A percentile compares a stretch with the other conserved stretches of the same genome.
Conservation (phyloP, 257 asterid genomes). For the Lithospermum erythrorhizon region DNA sequence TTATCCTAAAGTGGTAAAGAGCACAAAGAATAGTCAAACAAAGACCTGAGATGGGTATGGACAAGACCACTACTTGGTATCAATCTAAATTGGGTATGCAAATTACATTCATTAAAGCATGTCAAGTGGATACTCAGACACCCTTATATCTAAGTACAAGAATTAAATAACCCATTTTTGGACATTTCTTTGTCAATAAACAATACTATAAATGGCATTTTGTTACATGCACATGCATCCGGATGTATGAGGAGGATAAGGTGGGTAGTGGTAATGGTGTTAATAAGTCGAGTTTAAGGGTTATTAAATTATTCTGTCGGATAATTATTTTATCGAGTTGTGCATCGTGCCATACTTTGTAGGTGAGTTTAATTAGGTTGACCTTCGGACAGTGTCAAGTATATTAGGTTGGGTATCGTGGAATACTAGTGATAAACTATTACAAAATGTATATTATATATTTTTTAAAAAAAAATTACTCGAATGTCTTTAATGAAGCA, state of each 20-base stretch:
- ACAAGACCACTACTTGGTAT: not conserved
- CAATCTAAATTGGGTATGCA: slow-evolving; percentile 13
- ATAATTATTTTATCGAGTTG: too few species aligned
- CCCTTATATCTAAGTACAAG: slow-evolving; percentile 1
- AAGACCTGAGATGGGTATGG: slow-evolving; percentile 16
- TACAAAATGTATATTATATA: too few species aligned
- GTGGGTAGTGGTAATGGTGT: too few species aligned
- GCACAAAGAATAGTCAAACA: slow-evolving; percentile 7
- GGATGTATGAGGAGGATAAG: slow-evolving; percentile 29
- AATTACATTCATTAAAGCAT: slow-evolving; percentile 17
- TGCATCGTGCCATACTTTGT: too few species aligned
- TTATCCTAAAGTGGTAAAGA: slow-evolving; percentile 16
- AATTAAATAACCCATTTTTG: slow-evolving; percentile 5
- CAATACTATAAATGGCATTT: slow-evolving; percentile 28
- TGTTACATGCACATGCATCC: slow-evolving; percentile 3
- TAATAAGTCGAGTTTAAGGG: too few species aligned
- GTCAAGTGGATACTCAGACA: slow-evolving; percentile 23
- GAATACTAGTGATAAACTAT: too few species aligned
- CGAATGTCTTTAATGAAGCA: too few species aligned
- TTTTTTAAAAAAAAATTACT: too few species aligned
- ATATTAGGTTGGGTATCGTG: too few species aligned
- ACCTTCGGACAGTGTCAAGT: too few species aligned
- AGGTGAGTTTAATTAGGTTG: too few species aligned
- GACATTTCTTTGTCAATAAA: not conserved
- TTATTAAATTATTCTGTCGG: too few species aligned